Conservation (phyloP, 139 green algal genomes). For the Haematococcus sp. region DNA sequence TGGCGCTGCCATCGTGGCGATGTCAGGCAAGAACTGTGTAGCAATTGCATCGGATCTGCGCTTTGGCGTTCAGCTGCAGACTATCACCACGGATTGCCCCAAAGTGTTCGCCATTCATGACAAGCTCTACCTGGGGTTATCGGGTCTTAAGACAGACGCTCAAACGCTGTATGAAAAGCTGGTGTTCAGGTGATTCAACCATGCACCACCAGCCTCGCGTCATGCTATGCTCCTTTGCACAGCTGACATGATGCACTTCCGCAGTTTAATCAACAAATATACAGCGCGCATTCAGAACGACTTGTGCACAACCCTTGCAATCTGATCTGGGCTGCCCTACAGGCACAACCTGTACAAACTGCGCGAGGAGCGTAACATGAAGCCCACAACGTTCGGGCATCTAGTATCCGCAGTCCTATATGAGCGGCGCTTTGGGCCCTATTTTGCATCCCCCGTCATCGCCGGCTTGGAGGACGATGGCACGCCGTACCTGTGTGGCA, state of each 20-base stretch:
- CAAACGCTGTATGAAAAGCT: slow-evolving; percentile 88
- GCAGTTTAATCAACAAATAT: too few relatives aligned
- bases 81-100: slow-evolving; percentile 92
- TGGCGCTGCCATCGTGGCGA: slow-evolving; percentile 84
- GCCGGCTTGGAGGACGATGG: slow-evolving; percentile 88
- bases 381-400: slow-evolving; percentile 87
- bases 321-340: background rate
- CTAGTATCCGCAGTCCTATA: slow-evolving; percentile 94
- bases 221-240: background rate
- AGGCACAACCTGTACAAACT: slow-evolving; percentile 98
- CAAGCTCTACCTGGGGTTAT: slow-evolving; percentile 90
- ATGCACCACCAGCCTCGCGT: background rate
- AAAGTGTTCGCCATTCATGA: slow-evolving; percentile 95
- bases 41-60: slow-evolving; percentile 95
- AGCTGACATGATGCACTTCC: too few relatives aligned
- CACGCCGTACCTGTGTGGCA: slow-evolving; percentile 91
- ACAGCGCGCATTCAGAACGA: background rate
- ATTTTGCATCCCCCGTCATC: slow-evolving; percentile 94
- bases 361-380: slow-evolving; percentile 95
- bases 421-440: slow-evolving; percentile 94
- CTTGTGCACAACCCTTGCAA: background rate
- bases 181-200: slow-evolving; percentile 62
- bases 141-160: slow-evolving; percentile 89
- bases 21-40: slow-evolving; percentile 90
- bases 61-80: slow-evolving; percentile 96